Percentiles rank a stretch among this genome's conserved stretches.
These are phyloP conservation scores for Pseudophaeomoniella oleicola DNA, from an alignment of 2,329 filamentous ascomycete species.

Conservation along the genomic window DNA sequence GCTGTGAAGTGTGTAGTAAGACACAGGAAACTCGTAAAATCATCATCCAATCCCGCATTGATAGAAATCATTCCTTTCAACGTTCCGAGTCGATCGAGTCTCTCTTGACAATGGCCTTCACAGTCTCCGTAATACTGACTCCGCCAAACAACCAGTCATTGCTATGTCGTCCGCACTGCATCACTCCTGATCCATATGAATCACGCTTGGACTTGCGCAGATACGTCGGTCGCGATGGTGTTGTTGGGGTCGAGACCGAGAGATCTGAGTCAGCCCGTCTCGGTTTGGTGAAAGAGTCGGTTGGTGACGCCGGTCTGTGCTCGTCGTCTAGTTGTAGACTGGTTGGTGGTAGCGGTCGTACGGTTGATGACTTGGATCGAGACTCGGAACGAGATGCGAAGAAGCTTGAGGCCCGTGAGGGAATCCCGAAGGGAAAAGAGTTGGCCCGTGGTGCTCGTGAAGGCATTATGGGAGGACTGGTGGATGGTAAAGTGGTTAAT, in stretches of 20 bases:
- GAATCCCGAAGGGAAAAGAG: neutral
- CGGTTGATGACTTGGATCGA: neutral
- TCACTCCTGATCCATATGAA: neutral
- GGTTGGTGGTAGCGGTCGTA: neutral
- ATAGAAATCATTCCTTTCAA: no score
- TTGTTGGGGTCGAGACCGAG: neutral
- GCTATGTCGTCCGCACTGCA: slow-evolving; percentile 31
- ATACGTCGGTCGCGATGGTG: neutral
- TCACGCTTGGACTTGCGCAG: neutral
- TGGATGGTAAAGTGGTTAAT: neutral
- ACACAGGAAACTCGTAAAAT: no score
- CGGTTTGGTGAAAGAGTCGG: no score
- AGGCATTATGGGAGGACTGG: neutral
- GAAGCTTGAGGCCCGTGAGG: neutral
- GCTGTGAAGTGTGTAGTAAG: no score
- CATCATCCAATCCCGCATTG: no score
- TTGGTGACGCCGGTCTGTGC: no score
- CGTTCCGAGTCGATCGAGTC: neutral
- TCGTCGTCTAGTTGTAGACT: no score
- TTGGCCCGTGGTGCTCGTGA: neutral
- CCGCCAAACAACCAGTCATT: slow-evolving; percentile 38
- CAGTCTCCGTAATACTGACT: slow-evolving; percentile 31
- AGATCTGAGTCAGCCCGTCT: neutral
- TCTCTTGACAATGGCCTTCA: slow-evolving; percentile 11
- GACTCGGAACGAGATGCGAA: neutral